phyloP scores from a whole-genome alignment of 257 asterid genomes.

The Nicotiana benthamiana region DNA sequence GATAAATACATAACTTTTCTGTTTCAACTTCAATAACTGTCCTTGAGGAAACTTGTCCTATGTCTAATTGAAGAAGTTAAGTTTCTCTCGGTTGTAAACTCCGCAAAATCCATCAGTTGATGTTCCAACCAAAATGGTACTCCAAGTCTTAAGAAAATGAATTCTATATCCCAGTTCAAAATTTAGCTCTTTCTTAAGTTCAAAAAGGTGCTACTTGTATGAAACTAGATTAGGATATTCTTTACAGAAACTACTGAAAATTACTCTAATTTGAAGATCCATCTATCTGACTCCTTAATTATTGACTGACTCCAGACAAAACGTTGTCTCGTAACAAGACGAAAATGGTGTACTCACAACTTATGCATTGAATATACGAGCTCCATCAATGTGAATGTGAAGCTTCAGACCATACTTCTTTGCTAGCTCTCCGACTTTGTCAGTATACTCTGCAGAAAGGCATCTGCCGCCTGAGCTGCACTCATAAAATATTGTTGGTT shows the following conservation, averaged over 20 bases:
- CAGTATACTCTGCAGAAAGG: conserved; percentile 72
- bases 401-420: conserved; percentile 86
- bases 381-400: conserved; percentile 97
- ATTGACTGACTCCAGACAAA: neutral
- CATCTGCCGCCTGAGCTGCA: conserved; percentile 98
- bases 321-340: neutral
- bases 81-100: neutral
- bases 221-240: neutral
- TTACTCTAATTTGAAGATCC: neutral
- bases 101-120: neutral
- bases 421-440: conserved; percentile 90
- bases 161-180: neutral
- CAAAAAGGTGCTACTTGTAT: neutral
- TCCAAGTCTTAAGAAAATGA: neutral
- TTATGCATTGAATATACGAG: conserved; percentile 90
- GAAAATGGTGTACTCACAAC: conserved; percentile 49
- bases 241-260: neutral
- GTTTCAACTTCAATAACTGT: neutral
- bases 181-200: neutral
- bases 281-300: neutral
- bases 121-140: neutral
- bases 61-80: neutral
- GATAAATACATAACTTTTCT: neutral
- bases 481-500: conserved; percentile 4
- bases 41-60: neutral